phyloP scores from a whole-genome alignment of 106 monocot species.

The Alisma plantagoaquatica region DNA sequence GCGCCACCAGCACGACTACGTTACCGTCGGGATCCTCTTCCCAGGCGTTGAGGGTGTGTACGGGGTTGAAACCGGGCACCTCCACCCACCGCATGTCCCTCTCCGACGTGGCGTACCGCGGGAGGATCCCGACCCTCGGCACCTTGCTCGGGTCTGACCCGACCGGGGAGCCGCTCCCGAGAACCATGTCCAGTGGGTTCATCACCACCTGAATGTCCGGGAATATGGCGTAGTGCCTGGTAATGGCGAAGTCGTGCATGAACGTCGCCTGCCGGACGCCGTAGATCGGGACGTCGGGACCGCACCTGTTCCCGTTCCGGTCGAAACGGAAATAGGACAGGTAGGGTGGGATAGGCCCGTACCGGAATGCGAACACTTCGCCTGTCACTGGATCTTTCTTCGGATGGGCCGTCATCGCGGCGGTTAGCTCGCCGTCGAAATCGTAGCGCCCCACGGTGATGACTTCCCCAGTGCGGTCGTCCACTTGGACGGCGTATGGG shows the following conservation, averaged over 20 bases:
- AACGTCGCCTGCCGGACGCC: neutral
- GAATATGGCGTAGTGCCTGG: conserved; percentile 7
- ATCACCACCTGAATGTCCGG: conserved; percentile 3
- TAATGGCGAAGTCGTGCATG: conserved; percentile 12
- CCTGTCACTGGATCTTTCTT: conserved; percentile 49
- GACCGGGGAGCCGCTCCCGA: neutral
- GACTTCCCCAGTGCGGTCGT: conserved; percentile 34
- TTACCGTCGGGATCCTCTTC: conserved; percentile 7
- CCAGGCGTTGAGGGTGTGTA: conserved; percentile 11
- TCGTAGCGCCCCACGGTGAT: conserved; percentile 28
- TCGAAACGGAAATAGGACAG: conserved; percentile 9
- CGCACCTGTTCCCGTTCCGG: neutral
- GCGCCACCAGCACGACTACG: neutral
- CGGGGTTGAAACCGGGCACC: conserved; percentile 7
- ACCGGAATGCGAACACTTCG: conserved; percentile 58
- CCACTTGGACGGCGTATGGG: conserved; percentile 33
- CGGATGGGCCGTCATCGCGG: conserved; percentile 61
- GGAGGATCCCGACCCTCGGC: conserved; percentile 3
- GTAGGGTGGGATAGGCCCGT: conserved; percentile 16
- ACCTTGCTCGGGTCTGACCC: neutral
- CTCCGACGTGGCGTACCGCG: neutral
- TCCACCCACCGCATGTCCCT: conserved; percentile 10
- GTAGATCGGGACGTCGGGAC: conserved; percentile 6
- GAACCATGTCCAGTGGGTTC: neutral
- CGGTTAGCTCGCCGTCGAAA: conserved; percentile 26